Conservation (phyloP, 2,329 filamentous ascomycete genomes). For the Huntiella savannae region DNA sequence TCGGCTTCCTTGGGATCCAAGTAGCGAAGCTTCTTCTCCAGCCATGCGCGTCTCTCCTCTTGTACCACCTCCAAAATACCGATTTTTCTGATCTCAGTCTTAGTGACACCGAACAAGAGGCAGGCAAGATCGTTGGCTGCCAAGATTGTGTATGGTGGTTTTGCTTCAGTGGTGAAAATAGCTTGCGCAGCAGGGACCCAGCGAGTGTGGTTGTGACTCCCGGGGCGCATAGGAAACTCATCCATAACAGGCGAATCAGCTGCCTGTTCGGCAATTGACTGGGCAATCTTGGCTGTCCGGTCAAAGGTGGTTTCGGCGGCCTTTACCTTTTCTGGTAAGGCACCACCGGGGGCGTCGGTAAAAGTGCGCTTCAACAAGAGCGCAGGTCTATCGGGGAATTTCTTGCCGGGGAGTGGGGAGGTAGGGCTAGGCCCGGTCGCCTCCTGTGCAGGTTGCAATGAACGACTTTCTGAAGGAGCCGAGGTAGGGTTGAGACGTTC, state of each 20-base stretch:
- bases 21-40: constrained; percentile 64
- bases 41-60: constrained; percentile 71
- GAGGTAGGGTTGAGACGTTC: constrained; percentile 1
- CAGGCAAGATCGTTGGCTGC: constrained; percentile 93
- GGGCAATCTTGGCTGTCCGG: neutral
- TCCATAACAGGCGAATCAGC: constrained; percentile 5
- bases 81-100: constrained; percentile 50
- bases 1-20: constrained; percentile 31
- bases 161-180: constrained; percentile 89
- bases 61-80: constrained; percentile 91
- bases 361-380: constrained; percentile 7
- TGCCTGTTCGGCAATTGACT: neutral
- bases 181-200: constrained; percentile 86
- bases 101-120: constrained; percentile 50
- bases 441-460: constrained; percentile 8
- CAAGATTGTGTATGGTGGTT: constrained; percentile 84
- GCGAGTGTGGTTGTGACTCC: constrained; percentile 78
- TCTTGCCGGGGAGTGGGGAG: constrained; percentile 1
- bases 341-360: constrained; percentile 4
- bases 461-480: neutral
- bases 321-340: constrained; percentile 2
- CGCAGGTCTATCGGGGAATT: neutral
- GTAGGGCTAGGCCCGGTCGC: neutral
- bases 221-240: constrained; percentile 18
- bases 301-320: constrained; percentile 2